phyloP scores from a whole-genome alignment of 2,329 filamentous ascomycete species.

The Fusarium goolgardi region DNA sequence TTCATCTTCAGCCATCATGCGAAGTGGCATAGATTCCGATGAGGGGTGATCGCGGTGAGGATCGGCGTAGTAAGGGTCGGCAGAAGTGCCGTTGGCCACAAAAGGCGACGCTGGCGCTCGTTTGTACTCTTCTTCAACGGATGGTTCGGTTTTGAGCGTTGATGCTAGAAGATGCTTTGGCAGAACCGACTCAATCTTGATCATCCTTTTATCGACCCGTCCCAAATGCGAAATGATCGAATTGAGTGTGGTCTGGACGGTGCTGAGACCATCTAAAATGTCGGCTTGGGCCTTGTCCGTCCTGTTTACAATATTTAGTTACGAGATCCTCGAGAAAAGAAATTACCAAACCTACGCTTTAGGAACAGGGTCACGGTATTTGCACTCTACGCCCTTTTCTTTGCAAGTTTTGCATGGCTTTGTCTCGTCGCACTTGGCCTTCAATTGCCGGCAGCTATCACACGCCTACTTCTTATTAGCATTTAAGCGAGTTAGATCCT shows the following conservation, averaged over 20 bases:
- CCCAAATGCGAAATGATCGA: conserved; percentile 54
- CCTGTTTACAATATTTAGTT: conserved; percentile 49
- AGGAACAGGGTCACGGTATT: conserved; percentile 89
- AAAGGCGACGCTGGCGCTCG: conserved; percentile 40
- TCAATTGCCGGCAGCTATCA: conserved; percentile 86
- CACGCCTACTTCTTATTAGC: conserved; percentile 74
- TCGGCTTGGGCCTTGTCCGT: conserved; percentile 71
- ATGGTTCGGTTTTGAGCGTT: conserved; percentile 47
- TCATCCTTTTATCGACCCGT: conserved; percentile 54
- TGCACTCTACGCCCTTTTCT: conserved; percentile 85
- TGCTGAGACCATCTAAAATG: conserved; percentile 66
- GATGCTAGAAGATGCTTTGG: conserved; percentile 36
- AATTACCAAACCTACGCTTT: conserved; percentile 75
- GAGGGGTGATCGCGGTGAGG: conserved; percentile 46
- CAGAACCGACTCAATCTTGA: conserved; percentile 51
- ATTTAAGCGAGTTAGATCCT: neutral
- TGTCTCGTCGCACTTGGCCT: conserved; percentile 91
- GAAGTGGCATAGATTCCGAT: conserved; percentile 45
- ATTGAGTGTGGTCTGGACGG: conserved; percentile 55
- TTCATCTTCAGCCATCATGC: conserved; percentile 58
- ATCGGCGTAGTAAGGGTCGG: conserved; percentile 43
- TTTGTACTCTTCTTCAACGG: conserved; percentile 49
- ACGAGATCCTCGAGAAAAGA: neutral
- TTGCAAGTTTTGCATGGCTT: conserved; percentile 87
- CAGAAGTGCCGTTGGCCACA: conserved; percentile 37